Conservation (phyloP, 169 alveolate species). For the Plasmodium reichenowi region DNA sequence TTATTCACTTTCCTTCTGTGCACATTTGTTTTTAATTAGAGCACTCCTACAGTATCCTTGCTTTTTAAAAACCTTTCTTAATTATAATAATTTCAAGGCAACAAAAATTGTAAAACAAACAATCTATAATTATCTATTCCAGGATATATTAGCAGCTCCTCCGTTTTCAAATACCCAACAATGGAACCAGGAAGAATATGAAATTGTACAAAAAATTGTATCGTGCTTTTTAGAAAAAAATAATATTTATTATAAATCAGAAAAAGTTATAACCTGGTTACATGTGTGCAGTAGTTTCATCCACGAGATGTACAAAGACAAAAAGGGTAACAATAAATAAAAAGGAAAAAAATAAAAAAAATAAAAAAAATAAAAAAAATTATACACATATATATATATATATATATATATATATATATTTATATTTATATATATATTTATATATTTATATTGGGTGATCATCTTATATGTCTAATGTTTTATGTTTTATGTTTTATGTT, state of each 20-base stretch:
- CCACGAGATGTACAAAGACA: constrained; percentile 35
- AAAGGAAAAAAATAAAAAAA: background rate
- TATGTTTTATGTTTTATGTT: too few species aligned
- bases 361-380: background rate
- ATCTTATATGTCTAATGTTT: too few species aligned
- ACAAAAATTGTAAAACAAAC: constrained; percentile 56
- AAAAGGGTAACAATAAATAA: constrained; percentile 1
- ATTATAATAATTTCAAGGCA: constrained; percentile 41
- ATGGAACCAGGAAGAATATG: constrained; percentile 13
- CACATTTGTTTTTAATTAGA: constrained; percentile 34
- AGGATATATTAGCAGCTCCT: constrained; percentile 24
- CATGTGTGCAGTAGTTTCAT: constrained; percentile 65
- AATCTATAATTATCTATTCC: constrained; percentile 21
- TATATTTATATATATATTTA: too few species aligned
- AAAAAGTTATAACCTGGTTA: constrained; percentile 51
- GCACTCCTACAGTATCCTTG: constrained; percentile 43
- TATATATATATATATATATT: too few species aligned
- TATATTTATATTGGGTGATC: too few species aligned
- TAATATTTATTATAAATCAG: constrained; percentile 57
- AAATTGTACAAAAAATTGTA: constrained; percentile 34
- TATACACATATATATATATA: too few species aligned
- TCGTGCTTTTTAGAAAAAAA: constrained; percentile 30
- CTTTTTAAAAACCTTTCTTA: constrained; percentile 22
- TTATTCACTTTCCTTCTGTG: constrained; percentile 35
- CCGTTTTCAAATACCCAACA: constrained; percentile 33